Evolutionary conservation across 305 asterid genomes (phyloP), one percentile per base, ranked within the genome.

Genomic region (Rubia tinctorum): DNA sequence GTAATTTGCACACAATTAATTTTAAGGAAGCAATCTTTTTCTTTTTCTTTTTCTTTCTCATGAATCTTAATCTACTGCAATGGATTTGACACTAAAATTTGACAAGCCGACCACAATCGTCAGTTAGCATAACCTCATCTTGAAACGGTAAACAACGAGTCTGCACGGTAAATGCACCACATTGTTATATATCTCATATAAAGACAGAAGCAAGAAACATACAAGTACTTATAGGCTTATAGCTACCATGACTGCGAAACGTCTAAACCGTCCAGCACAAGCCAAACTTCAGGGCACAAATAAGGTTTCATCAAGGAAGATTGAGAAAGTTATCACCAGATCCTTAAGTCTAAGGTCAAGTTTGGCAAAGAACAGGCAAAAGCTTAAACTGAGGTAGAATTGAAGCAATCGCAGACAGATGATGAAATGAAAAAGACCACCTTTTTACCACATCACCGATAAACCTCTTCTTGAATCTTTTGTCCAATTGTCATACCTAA

Each of bases 61-160:
- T 15, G 13, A 49, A 49, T 27, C 17, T 68, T 4, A 45, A 68
- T 6, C 39, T 22, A 51, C 30, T 22, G 58, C 40, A 22, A 25
- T 25, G 3, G 10, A 67, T 23, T 22, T 15, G 15, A 18, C 55
- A 34, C 45, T 15, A 59, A 49, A 18, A 69, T 51, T 8, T 49
- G 47, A 69, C 30, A 49, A 8, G 22, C 18, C 15, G 44, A 10
- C 47, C 44, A 15, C 59, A 68, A 25, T 30, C 23, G 18, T 25
- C 70, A 66, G 1, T 66, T 65, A n/a, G 55, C 53, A 66, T n/a
- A 68, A 7, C 71, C 71, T 49, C 55, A 18, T 69, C 45, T 17
- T 23, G 10, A 65, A 39, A 6, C 1, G 12, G 18, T 15, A 59
- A 62, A 11, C 17, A 27, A n/a, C 12, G 25, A 45, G 71, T 20